These are phyloP conservation scores for Erythrophleum fordii DNA, from an alignment of 306 rosid genomes.

Conservation along the genomic window DNA sequence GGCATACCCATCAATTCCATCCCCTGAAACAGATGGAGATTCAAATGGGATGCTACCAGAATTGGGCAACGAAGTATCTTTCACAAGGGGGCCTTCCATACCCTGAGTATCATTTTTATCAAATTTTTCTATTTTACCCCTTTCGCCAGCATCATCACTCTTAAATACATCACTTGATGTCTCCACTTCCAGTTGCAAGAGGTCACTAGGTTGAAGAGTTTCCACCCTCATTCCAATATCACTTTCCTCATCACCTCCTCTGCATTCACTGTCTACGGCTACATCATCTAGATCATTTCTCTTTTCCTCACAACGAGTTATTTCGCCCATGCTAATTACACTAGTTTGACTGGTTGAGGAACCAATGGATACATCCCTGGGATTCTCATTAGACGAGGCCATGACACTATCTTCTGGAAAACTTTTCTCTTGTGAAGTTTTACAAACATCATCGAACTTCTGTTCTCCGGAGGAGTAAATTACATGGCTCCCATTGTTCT, in stretches of 20 bases:
- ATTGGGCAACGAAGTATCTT: conserved; percentile 26
- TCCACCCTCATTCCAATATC: conserved; percentile 29
- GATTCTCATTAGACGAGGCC: conserved; percentile 33
- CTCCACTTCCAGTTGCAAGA: conserved; percentile 40
- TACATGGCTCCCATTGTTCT: conserved; percentile 23
- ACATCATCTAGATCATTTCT: conserved; percentile 35
- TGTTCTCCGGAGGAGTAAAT: conserved; percentile 35
- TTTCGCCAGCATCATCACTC: conserved; percentile 38
- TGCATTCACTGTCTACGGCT: conserved; percentile 34
- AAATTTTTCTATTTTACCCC: conserved; percentile 31
- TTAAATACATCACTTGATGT: conserved; percentile 32
- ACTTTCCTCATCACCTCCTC: conserved; percentile 40
- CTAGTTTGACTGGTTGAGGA: conserved; percentile 40
- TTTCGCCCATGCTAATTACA: conserved; percentile 26
- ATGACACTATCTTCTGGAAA: conserved; percentile 28
- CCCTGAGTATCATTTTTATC: conserved; percentile 41
- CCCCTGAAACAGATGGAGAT: conserved; percentile 47
- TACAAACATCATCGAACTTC: conserved; percentile 25
- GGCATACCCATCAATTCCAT: conserved; percentile 24
- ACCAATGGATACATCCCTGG: conserved; percentile 31
- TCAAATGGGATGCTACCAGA: conserved; percentile 34
- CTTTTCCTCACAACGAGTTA: conserved; percentile 30
- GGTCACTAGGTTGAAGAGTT: conserved; percentile 37
- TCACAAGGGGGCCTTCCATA: conserved; percentile 31
- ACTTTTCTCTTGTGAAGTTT: conserved; percentile 30